Evolutionary conservation across 2,329 filamentous ascomycete genomes (phyloP).

Genomic region (Ceratocystis smalleyi): DNA sequence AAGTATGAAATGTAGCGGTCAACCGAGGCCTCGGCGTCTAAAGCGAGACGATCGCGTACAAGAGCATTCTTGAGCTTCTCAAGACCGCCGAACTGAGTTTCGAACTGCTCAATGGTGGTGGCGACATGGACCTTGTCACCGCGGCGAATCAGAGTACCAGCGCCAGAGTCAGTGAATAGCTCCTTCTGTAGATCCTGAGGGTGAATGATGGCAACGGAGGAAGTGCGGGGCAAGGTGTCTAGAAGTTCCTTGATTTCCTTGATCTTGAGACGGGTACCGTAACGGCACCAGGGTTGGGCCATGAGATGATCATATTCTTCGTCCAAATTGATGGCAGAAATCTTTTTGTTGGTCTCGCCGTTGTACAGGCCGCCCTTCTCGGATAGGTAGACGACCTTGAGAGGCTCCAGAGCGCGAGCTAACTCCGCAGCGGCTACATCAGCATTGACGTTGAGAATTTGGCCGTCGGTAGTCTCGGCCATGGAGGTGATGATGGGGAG

Average conservation of each 20-base stretch:
- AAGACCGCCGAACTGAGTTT: slow-evolving; percentile 36
- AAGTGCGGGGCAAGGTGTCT: slow-evolving; percentile 74
- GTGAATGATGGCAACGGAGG: slow-evolving; percentile 94
- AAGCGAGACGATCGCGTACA: slow-evolving; percentile 62
- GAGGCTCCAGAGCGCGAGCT: slow-evolving; percentile 70
- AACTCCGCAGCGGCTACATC: slow-evolving; percentile 92
- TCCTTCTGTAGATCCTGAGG: slow-evolving; percentile 92
- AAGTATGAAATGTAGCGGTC: slow-evolving; percentile 75
- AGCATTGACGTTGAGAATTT: slow-evolving; percentile 92
- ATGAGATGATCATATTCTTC: slow-evolving; percentile 90
- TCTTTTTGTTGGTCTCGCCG: slow-evolving; percentile 84
- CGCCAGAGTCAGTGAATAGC: slow-evolving; percentile 88
- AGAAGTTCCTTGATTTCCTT: slow-evolving; percentile 92
- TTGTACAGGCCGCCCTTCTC: slow-evolving; percentile 96
- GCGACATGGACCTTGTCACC: slow-evolving; percentile 77
- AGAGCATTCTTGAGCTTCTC: slow-evolving; percentile 67
- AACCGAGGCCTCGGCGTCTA: slow-evolving; percentile 69
- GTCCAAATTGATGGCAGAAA: slow-evolving; percentile 92
- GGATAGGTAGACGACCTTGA: slow-evolving; percentile 97
- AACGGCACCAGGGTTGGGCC: slow-evolving; percentile 86
- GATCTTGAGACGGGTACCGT: slow-evolving; percentile 91
- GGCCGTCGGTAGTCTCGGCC: slow-evolving; percentile 82
- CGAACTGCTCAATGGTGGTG: slow-evolving; percentile 55
- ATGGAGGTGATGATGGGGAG: slow-evolving; percentile 90
- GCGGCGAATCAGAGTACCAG: slow-evolving; percentile 79